Conservation (phyloP, 2,329 filamentous ascomycete species). For the Xylaria arbuscula region DNA sequence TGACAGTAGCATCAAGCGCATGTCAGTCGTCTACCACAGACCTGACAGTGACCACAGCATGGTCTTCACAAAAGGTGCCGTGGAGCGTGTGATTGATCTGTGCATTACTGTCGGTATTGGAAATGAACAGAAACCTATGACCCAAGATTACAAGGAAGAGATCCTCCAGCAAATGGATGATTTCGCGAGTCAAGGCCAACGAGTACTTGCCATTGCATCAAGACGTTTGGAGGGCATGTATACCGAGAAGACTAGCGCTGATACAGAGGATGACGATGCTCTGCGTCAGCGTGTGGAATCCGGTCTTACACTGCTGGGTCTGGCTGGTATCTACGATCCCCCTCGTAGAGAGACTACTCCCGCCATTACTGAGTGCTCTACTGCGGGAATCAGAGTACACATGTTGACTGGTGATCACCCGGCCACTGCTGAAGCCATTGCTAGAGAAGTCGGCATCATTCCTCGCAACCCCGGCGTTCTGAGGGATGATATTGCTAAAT, state of each 20-base stretch:
- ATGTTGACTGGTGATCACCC: constrained; percentile 89
- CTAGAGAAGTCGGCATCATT: constrained; percentile 81
- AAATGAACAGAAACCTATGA: constrained; percentile 58
- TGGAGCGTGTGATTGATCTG: constrained; percentile 69
- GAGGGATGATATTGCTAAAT: constrained; percentile 70
- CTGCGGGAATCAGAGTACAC: constrained; percentile 81
- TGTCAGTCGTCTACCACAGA: constrained; percentile 77
- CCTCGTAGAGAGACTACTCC: constrained; percentile 82
- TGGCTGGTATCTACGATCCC: constrained; percentile 88
- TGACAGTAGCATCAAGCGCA: constrained; percentile 80
- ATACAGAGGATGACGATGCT: constrained; percentile 54
- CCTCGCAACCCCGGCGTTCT: constrained; percentile 70
- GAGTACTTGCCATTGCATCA: constrained; percentile 78
- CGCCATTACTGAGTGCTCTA: constrained; percentile 76
- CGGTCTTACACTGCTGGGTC: constrained; percentile 78
- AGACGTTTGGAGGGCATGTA: constrained; percentile 67
- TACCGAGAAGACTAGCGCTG: constrained; percentile 42
- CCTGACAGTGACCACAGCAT: constrained; percentile 60
- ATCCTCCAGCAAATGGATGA: constrained; percentile 66
- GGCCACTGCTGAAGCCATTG: constrained; percentile 81
- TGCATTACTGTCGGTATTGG: constrained; percentile 62
- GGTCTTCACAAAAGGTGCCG: constrained; percentile 72
- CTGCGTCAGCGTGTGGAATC: constrained; percentile 73
- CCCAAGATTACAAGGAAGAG: constrained; percentile 61
- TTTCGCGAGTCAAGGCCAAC: constrained; percentile 75